Evolutionary conservation across 257 asterid species (phyloP).

Genomic region (Nicotiana tabacum): DNA sequence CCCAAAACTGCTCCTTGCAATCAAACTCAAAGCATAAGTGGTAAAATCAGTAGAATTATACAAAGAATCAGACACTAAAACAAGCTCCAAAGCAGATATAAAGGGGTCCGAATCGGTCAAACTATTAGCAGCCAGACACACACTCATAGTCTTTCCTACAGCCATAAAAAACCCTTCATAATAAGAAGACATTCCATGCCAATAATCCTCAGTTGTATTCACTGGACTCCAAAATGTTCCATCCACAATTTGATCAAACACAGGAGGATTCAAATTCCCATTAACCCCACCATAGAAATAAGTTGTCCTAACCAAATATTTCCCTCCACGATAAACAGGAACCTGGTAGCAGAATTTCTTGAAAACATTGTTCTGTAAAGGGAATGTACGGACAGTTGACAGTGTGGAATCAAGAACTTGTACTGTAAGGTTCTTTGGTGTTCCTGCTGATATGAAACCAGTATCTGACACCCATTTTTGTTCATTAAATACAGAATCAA

Average conservation of each 20-base stretch:
- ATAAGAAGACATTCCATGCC: constrained; percentile 28
- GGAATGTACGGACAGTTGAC: constrained; percentile 71
- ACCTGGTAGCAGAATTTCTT: constrained; percentile 84
- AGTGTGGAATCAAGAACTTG: constrained; percentile 32
- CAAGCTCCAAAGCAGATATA: constrained; percentile 79
- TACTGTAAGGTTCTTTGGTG: constrained; percentile 30
- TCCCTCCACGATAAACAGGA: constrained; percentile 54
- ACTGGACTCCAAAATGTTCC: constrained; percentile 88
- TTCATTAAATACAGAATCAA: constrained; percentile 35
- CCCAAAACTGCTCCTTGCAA: constrained; percentile 85
- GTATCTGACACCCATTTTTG: constrained; percentile 59
- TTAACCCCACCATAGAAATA: constrained; percentile 83
- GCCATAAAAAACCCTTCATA: constrained; percentile 77
- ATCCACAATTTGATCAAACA: constrained; percentile 89
- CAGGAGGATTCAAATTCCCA: constrained; percentile 61
- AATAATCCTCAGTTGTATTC: constrained; percentile 75
- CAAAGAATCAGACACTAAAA: constrained; percentile 61
- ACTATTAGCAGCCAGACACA: constrained; percentile 76
- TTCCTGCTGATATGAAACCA: constrained; percentile 47
- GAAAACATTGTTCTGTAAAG: constrained; percentile 39
- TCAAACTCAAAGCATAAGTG: constrained; percentile 45
- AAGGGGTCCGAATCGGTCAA: constrained; percentile 94
- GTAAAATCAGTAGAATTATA: constrained; percentile 82
- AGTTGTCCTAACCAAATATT: constrained; percentile 62
- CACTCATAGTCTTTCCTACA: constrained; percentile 65